Evolutionary conservation across 306 rosid species (phyloP).

Genomic region (Prosopis cineraria): DNA sequence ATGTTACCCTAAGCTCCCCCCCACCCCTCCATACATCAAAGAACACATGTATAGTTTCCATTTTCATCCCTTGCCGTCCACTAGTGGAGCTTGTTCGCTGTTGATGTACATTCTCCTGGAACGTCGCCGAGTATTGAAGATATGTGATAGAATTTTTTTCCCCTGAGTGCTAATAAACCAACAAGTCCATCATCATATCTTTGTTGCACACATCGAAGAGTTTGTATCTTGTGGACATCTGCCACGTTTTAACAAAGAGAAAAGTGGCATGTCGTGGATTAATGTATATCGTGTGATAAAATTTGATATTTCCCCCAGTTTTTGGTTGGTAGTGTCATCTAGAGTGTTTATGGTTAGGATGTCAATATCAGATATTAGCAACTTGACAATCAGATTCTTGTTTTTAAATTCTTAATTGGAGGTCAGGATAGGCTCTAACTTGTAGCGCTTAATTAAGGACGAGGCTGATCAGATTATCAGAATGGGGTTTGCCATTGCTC

Average conservation of each 20-base stretch:
- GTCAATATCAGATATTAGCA: constrained; percentile 54
- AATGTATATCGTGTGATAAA: neutral
- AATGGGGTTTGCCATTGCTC: neutral
- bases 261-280: neutral
- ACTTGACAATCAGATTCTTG: constrained; percentile 26
- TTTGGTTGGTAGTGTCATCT: constrained; percentile 36
- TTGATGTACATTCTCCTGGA: constrained; percentile 38
- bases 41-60: constrained; percentile 22
- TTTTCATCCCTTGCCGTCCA: constrained; percentile 16
- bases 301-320: constrained; percentile 36
- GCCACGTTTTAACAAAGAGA: constrained; percentile 1
- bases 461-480: neutral
- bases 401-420: constrained; percentile 24
- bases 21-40: constrained; percentile 28
- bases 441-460: constrained; percentile 28
- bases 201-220: constrained; percentile 6
- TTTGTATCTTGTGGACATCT: constrained; percentile 29
- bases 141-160: constrained; percentile 3
- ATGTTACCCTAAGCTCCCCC: constrained; percentile 25
- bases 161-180: constrained; percentile 32
- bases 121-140: constrained; percentile 16
- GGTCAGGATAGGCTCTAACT: constrained; percentile 40
- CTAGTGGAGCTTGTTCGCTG: constrained; percentile 33
- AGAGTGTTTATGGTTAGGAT: constrained; percentile 39
- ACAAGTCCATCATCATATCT: constrained; percentile 24